These are phyloP conservation scores for Tuber aestivum DNA, from an alignment of 495 filamentous ascomycete genomes.

Conservation along the genomic window DNA sequence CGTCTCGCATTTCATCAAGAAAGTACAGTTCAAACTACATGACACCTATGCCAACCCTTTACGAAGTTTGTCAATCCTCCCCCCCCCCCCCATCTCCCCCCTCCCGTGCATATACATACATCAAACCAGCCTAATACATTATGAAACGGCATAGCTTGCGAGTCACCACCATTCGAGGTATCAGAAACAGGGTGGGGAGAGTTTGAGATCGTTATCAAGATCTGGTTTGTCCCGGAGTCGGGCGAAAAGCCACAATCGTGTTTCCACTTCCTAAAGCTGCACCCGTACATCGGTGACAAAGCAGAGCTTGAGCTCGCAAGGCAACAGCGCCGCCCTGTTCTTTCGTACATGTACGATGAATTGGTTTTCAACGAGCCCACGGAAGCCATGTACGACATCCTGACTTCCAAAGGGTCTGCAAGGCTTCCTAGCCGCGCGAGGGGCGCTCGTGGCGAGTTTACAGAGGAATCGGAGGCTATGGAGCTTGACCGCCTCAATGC, in stretches of 20 bases:
- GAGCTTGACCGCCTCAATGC: slow-evolving; percentile 58
- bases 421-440: slow-evolving; percentile 47
- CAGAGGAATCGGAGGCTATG: slow-evolving; percentile 63
- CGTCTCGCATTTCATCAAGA: slow-evolving; percentile 90
- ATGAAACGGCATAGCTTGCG: slow-evolving; percentile 54
- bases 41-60: slow-evolving; percentile 86
- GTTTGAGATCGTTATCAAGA: slow-evolving; percentile 88
- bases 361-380: slow-evolving; percentile 94
- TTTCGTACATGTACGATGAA: slow-evolving; percentile 77
- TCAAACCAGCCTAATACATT: neutral
- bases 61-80: slow-evolving; percentile 52
- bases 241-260: slow-evolving; percentile 86
- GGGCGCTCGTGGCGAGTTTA: slow-evolving; percentile 47
- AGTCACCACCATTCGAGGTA: slow-evolving; percentile 75
- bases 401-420: slow-evolving; percentile 58
- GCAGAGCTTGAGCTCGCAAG: slow-evolving; percentile 58
- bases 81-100: neutral
- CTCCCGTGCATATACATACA: slow-evolving; percentile 1
- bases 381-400: slow-evolving; percentile 74
- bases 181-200: slow-evolving; percentile 94
- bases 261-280: slow-evolving; percentile 83
- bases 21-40: slow-evolving; percentile 96
- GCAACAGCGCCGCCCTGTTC: slow-evolving; percentile 58
- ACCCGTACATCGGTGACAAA: slow-evolving; percentile 78
- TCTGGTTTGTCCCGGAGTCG: slow-evolving; percentile 80